phyloP scores from a whole-genome alignment of 176 grass and related monocot genomes.

The Phyllostachys edulis region DNA sequence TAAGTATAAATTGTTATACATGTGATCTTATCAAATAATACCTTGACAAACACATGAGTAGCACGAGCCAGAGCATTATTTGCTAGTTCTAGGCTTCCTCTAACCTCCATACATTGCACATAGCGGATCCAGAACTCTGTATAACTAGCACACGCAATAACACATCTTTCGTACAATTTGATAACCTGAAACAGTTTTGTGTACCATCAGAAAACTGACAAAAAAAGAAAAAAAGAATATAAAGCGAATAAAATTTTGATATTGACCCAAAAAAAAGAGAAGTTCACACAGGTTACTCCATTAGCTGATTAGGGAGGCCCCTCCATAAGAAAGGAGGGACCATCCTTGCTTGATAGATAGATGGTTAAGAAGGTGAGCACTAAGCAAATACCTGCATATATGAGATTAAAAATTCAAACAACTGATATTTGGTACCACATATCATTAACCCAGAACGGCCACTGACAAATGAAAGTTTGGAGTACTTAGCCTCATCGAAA shows the following conservation, averaged over 20 bases:
- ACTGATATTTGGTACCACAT: constrained; percentile 67
- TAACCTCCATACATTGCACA: constrained; percentile 86
- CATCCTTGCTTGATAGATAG: constrained; percentile 94
- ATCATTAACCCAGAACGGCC: constrained; percentile 96
- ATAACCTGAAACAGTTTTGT: constrained; percentile 79
- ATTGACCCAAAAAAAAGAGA: constrained; percentile 59
- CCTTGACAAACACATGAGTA: constrained; percentile 98
- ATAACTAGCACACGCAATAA: constrained; percentile 96
- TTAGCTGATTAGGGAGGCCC: constrained; percentile 93
- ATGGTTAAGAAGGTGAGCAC: constrained; percentile 98
- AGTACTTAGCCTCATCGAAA: constrained; percentile 99
- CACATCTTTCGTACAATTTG: constrained; percentile 96
- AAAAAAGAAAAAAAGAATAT: constrained; percentile 16
- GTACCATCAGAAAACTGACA: constrained; percentile 46
- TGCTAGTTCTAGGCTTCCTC: constrained; percentile 86
- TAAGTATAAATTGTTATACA: background rate
- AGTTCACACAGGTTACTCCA: constrained; percentile 95
- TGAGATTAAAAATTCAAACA: constrained; percentile 97
- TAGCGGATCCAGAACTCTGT: constrained; percentile 98
- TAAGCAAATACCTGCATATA: constrained; percentile 99
- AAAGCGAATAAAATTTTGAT: constrained; percentile 42
- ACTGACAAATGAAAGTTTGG: constrained; percentile 99
- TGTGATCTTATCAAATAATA: constrained; percentile 34
- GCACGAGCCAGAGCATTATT: constrained; percentile 95
- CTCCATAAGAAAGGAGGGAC: constrained; percentile 87